phyloP scores from a whole-genome alignment of 768 basidiomycete genomes.

The Psilocybe tampanensis region DNA sequence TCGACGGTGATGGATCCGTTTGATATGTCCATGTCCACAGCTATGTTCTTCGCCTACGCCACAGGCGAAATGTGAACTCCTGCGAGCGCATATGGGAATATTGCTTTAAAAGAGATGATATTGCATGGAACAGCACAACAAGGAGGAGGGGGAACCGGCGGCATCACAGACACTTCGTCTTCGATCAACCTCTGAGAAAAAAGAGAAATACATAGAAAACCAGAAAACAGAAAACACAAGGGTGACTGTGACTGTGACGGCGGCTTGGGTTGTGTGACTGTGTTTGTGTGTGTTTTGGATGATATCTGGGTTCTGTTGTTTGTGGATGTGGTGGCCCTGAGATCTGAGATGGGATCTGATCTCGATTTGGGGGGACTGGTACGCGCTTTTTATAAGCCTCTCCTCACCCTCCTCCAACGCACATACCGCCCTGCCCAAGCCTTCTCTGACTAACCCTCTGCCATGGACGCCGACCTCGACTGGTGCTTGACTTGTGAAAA shows the following conservation, averaged over 20 bases:
- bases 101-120: too few species aligned
- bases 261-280: conserved; percentile 1
- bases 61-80: neutral
- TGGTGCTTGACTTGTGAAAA: conserved; percentile 72
- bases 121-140: too few species aligned
- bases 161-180: conserved; percentile 7
- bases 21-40: neutral
- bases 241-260: neutral
- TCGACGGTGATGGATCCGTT: conserved; percentile 10
- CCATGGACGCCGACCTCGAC: conserved; percentile 55
- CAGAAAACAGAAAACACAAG: neutral
- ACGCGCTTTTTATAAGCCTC: conserved; percentile 20
- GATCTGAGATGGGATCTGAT: conserved; percentile 11
- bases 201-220: neutral
- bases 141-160: conserved; percentile 6
- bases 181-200: conserved; percentile 7
- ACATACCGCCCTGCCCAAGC: conserved; percentile 19
- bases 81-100: too few species aligned
- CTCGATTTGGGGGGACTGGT: conserved; percentile 9
- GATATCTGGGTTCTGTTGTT: conserved; percentile 1
- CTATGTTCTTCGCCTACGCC: conserved; percentile 3
- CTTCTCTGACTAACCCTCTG: too few species aligned
- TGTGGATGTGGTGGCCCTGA: neutral
- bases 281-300: neutral
- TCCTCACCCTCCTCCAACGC: conserved; percentile 12